Base-by-base conservation (phyloP, 495 filamentous ascomycete genomes). In the Aeminium ludgeri region DNA sequence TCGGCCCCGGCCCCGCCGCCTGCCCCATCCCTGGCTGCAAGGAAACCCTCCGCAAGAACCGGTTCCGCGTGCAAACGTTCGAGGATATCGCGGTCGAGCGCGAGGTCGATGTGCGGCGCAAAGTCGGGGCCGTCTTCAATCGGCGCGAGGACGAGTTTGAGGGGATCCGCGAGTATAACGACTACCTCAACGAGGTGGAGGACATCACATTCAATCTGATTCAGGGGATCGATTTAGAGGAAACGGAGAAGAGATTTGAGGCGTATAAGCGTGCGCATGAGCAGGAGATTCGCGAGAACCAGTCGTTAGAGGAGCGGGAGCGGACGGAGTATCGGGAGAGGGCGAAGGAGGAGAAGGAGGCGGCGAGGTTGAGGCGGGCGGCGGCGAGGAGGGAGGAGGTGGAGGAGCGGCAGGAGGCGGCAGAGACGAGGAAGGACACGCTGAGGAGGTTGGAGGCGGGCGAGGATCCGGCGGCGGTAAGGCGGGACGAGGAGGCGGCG, bases 181-280 rank as follows among this genome's bases (percentile, higher is more conserved):
- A 96, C 59, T 95, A 96, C 63, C 74, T 96, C 20, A 84, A 96
- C 59, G 75, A 82, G 49, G 82, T 94, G 20, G 89, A 99, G 64
- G 73, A 80, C 45, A 70, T 91, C 37, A 86, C 85, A 15, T 86
- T 86, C 58, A 86, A 91, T 51, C 69, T 99, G 1, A 77, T 94
- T 10, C 65, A 70, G 34, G 74, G 80, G 13, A 72, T 65, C 37
- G 78, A 84, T 27, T 67, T 80, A 0, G 68, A 68, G 5, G 74
- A 74, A 38, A 74, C 86, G 0, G 80, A 92, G 63, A 59, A 65
- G 31, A 69, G 72, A 40, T 68, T 96, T 27, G 57, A 68, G 34
- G 62, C 60, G 38, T 92, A 82, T 50, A 64, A 74, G 46, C 65
- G 76, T 35, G 73, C 73, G 31, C 82, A 92, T 60, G 63, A 67